Evolutionary conservation across 2,329 filamentous ascomycete species (phyloP), one percentile per base, ranked within the genome.

Genomic region (Aspergillus quadrilineatus): DNA sequence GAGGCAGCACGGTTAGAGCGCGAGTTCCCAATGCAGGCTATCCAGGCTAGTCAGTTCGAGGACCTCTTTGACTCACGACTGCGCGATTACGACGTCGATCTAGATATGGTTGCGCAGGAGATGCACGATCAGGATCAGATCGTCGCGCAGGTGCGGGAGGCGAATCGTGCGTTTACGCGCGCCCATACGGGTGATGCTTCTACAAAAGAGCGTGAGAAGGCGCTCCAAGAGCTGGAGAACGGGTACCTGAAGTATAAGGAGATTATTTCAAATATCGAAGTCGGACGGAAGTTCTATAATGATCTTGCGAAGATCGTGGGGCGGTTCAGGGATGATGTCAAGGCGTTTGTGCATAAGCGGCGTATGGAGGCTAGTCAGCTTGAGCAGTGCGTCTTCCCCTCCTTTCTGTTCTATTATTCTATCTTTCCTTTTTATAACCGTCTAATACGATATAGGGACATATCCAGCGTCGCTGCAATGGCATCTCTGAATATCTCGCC

Each of bases 231-330:
- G 60, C 79, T 99, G 8, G 93, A 97, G 72, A 92, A 89, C 61
- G 93, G 91, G 0, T 97, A 96, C 71, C 86, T 92, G 73, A 95
- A 93, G 75, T 97, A 97, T 79, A 96, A 96, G 75, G 93, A 99
- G 72, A 90, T 97, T 55, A 86, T 96, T 56, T 90, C 85, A 62
- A 96, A 97, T 69, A 81, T 97, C 2, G 93, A 97, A 63, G 90
- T 89, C 0, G 94, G 91, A 0, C 82, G 93, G 52, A 97, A 94
- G 71, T 99, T 99, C 71, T 99, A 97, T 78, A 99, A 99, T 65
- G 92, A 97, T 68, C 81, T 99, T 4, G 90, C 89, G 46, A 90
- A 89, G 73, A 92, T 97, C 60, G 89, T 96, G 0, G 88, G 86
- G 37, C 82, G 87, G 8, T 97, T 97, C 71, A 82, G 92, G 15